Conservation (phyloP, 2,329 filamentous ascomycete species). For the Fusarium haematococcum region DNA sequence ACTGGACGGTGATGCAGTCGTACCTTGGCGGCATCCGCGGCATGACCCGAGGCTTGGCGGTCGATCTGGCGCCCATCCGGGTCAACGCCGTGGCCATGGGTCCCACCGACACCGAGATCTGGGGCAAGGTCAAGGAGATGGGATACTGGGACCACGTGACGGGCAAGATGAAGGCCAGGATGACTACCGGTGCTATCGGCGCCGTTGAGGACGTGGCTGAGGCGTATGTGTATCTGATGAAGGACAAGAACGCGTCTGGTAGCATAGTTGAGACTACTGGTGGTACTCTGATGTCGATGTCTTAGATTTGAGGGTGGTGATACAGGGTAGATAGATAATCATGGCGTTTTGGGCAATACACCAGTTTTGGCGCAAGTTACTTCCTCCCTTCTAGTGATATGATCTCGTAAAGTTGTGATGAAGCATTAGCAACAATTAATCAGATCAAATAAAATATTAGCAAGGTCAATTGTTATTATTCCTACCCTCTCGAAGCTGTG, state of each 20-base stretch:
- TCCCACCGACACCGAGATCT: conserved; percentile 32
- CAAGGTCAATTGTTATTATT: neutral
- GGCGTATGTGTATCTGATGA: conserved; percentile 40
- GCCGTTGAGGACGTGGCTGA: conserved; percentile 36
- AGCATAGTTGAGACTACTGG: conserved; percentile 37
- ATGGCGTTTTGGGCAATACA: neutral
- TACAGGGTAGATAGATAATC: neutral
- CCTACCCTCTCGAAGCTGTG: neutral
- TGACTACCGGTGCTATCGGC: conserved; percentile 26
- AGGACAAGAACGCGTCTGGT: conserved; percentile 37
- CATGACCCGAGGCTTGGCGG: conserved; percentile 27
- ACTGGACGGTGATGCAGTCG: conserved; percentile 31
- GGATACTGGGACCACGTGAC: conserved; percentile 33
- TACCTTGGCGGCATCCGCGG: conserved; percentile 30
- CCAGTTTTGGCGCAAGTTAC: neutral
- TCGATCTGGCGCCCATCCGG: conserved; percentile 34
- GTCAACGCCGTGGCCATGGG: conserved; percentile 36
- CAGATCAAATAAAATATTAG: neutral
- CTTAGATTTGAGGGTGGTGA: neutral
- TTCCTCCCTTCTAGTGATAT: neutral
- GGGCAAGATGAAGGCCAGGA: conserved; percentile 20
- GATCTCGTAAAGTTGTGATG: neutral
- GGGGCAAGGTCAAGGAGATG: conserved; percentile 25
- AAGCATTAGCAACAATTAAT: neutral
- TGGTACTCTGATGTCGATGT: conserved; percentile 30